phyloP scores from a whole-genome alignment of 2,329 filamentous ascomycete species.

The Epichloe hybrida region DNA sequence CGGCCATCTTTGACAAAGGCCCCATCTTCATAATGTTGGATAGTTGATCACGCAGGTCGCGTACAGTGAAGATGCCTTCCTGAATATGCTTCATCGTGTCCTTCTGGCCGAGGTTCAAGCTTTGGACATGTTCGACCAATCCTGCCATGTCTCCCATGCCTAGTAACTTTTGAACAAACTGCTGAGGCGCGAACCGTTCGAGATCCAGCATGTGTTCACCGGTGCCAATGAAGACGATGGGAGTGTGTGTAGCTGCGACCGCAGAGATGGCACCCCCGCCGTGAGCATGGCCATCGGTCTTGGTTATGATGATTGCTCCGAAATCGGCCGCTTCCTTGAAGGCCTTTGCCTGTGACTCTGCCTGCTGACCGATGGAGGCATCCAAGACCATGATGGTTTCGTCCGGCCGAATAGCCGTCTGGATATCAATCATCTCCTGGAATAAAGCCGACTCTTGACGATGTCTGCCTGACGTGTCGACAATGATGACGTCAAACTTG shows the following conservation, averaged over 20 bases:
- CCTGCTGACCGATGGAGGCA: constrained; percentile 89
- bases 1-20: constrained; percentile 89
- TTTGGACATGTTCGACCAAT: constrained; percentile 91
- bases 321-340: constrained; percentile 98
- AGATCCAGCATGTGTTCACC: constrained; percentile 95
- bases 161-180: constrained; percentile 85
- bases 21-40: constrained; percentile 99
- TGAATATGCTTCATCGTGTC: constrained; percentile 99
- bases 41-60: constrained; percentile 87
- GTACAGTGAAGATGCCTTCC: constrained; percentile 89
- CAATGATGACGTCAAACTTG: constrained; percentile 94
- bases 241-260: constrained; percentile 88
- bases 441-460: constrained; percentile 91
- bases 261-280: constrained; percentile 96
- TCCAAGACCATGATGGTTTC: constrained; percentile 98
- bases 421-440: constrained; percentile 95
- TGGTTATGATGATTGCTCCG: constrained; percentile 96
- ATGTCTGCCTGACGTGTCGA: constrained; percentile 91
- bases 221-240: constrained; percentile 95
- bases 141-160: constrained; percentile 97
- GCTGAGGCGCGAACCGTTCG: constrained; percentile 81
- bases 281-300: constrained; percentile 90
- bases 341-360: constrained; percentile 84
- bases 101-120: constrained; percentile 89
- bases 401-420: constrained; percentile 76